Conservation (phyloP, 106 monocot species). For the Ottelia alismoides region DNA sequence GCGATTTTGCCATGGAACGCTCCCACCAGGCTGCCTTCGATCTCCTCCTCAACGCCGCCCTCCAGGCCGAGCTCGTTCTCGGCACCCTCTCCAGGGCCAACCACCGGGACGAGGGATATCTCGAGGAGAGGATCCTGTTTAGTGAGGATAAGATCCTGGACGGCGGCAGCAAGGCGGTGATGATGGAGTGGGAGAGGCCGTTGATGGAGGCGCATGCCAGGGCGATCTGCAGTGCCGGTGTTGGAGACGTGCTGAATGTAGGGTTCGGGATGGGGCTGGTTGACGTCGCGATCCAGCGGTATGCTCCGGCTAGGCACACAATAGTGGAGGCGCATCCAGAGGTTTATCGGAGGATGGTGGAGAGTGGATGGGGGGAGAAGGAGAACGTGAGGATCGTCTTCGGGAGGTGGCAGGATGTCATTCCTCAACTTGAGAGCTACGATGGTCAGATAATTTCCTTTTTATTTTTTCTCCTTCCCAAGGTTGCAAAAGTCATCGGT, state of each 20-base stretch:
- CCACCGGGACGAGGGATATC: slow-evolving; percentile 18
- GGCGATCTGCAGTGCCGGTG: slow-evolving; percentile 42
- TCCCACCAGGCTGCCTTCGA: slow-evolving; percentile 38
- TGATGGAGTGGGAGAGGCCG: slow-evolving; percentile 89
- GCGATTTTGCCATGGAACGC: slow-evolving; percentile 57
- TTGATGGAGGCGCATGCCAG: slow-evolving; percentile 87
- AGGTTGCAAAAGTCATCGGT: too few species aligned
- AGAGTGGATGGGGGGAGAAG: too few species aligned
- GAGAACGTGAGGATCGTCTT: slow-evolving; percentile 75
- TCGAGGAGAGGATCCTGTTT: slow-evolving; percentile 49
- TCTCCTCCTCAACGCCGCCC: slow-evolving; percentile 42
- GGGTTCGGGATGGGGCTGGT: slow-evolving; percentile 93
- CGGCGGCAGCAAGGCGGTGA: slow-evolving; percentile 77
- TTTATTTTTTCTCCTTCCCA: too few species aligned
- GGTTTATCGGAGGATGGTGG: slow-evolving; percentile 49
- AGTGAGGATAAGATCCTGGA: slow-evolving; percentile 61
- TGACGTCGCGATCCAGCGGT: slow-evolving; percentile 64
- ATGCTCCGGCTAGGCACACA: slow-evolving; percentile 54
- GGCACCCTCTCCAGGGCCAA: slow-evolving; percentile 29
- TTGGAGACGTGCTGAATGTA: slow-evolving; percentile 36
- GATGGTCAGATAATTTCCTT: too few species aligned
- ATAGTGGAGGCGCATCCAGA: slow-evolving; percentile 88
- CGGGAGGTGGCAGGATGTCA: slow-evolving; percentile 79
- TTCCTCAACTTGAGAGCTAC: slow-evolving; percentile 55
- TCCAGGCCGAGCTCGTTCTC: slow-evolving; percentile 71